Evolutionary conservation across 345 rosid species (phyloP).

Genomic region (Turnera subulata): DNA sequence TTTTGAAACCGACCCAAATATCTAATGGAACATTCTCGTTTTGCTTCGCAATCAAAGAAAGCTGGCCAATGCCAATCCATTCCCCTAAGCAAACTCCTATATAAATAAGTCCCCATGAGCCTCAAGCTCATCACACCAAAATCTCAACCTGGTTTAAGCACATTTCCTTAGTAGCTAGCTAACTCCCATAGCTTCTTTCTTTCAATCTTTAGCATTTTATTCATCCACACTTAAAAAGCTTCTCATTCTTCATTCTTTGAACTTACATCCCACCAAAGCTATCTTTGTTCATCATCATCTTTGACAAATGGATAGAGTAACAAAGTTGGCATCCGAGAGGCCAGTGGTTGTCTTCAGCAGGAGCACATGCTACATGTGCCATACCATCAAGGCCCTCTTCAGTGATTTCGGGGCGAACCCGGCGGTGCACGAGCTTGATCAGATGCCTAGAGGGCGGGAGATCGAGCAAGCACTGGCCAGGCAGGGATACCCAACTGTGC

Average conservation of each 20-base stretch:
- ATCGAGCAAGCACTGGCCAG: conserved; percentile 73
- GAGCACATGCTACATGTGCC: conserved; percentile 79
- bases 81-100: conserved; percentile 10
- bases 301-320: conserved; percentile 59
- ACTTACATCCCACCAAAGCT: not conserved
- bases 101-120: conserved; percentile 14
- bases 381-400: conserved; percentile 65
- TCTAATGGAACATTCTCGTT: conserved; percentile 27
- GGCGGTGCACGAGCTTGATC: conserved; percentile 64
- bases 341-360: conserved; percentile 88
- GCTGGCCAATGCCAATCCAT: not conserved
- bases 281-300: not conserved
- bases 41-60: conserved; percentile 2
- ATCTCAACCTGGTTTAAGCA: too few species aligned
- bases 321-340: conserved; percentile 58
- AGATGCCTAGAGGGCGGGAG: conserved; percentile 57
- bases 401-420: conserved; percentile 76
- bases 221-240: not conserved
- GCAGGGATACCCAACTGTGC: conserved; percentile 64
- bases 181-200: not conserved
- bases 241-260: not conserved
- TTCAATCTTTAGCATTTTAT: not conserved
- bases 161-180: too few species aligned
- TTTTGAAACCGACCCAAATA: conserved; percentile 36
- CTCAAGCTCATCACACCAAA: conserved; percentile 15